Percentiles rank a stretch among this genome's conserved stretches.
Evolutionary conservation across 805 yeast genomes (phyloP).

Genomic region (Tetrapisispora arboricola): DNA sequence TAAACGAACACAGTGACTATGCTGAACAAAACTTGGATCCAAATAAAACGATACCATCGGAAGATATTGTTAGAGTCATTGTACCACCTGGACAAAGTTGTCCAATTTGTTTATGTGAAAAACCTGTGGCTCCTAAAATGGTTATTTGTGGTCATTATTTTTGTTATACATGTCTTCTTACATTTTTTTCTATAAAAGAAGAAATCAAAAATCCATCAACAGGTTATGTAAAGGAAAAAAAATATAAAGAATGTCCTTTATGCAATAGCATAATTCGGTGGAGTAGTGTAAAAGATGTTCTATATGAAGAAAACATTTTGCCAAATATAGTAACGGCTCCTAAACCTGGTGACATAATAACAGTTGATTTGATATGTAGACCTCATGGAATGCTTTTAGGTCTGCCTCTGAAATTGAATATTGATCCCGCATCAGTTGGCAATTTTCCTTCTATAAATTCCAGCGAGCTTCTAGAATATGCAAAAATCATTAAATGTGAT

Average conservation of each 20-base stretch:
- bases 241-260: slow-evolving; percentile 67
- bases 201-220: slow-evolving; percentile 29
- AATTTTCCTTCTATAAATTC: slow-evolving; percentile 48
- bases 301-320: slow-evolving; percentile 31
- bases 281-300: slow-evolving; percentile 57
- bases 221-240: slow-evolving; percentile 30
- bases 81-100: slow-evolving; percentile 70
- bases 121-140: slow-evolving; percentile 90
- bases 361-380: slow-evolving; percentile 55
- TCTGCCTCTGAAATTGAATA: slow-evolving; percentile 39
- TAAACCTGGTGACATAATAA: slow-evolving; percentile 41
- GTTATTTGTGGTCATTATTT: slow-evolving; percentile 88
- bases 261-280: slow-evolving; percentile 52
- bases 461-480: slow-evolving; percentile 36
- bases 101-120: slow-evolving; percentile 82
- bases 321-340: slow-evolving; percentile 29
- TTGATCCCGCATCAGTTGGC: slow-evolving; percentile 31
- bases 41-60: slow-evolving; percentile 55
- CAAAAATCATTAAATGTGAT: slow-evolving; percentile 64
- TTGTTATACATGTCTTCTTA: slow-evolving; percentile 71
- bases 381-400: slow-evolving; percentile 36
- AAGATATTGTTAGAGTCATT: slow-evolving; percentile 58
- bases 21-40: slow-evolving; percentile 58
- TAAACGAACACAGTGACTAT: slow-evolving; percentile 52
- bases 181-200: slow-evolving; percentile 46